These are phyloP conservation scores for Microdochium trichocladiopsis DNA, from an alignment of 2,329 filamentous ascomycete genomes.

Conservation along the genomic window DNA sequence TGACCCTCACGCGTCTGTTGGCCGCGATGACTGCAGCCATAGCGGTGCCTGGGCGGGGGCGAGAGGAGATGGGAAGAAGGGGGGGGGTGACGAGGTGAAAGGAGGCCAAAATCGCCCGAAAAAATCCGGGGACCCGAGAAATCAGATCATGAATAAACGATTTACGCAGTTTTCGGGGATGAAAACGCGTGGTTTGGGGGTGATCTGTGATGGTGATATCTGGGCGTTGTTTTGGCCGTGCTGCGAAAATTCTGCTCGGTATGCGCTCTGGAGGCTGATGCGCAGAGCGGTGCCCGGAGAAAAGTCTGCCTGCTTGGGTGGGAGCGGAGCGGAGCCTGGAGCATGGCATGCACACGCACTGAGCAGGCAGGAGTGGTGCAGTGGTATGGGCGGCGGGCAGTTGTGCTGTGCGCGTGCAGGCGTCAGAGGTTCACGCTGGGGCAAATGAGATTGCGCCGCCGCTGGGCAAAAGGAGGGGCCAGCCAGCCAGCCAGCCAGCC, in stretches of 20 bases:
- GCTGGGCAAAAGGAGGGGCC: too few relatives aligned
- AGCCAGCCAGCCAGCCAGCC: too few relatives aligned
- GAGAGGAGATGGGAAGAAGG: background rate
- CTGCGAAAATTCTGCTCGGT: background rate
- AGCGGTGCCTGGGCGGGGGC: slow-evolving; percentile 16
- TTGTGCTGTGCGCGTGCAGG: too few relatives aligned
- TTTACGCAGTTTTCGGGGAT: background rate
- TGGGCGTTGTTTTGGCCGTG: background rate
- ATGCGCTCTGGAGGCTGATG: background rate
- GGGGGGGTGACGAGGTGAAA: background rate
- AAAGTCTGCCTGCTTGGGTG: background rate
- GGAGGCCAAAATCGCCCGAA: slow-evolving; percentile 1
- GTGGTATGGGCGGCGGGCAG: too few relatives aligned
- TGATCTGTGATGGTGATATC: background rate
- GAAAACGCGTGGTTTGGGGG: background rate
- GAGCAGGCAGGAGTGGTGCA: too few relatives aligned
- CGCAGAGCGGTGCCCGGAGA: background rate
- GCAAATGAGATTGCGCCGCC: too few relatives aligned
- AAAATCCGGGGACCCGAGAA: background rate
- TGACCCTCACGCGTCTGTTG: slow-evolving; percentile 67
- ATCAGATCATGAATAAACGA: background rate
- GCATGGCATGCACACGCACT: background rate
- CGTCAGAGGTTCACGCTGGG: too few relatives aligned
- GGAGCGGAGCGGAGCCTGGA: background rate
- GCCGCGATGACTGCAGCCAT: slow-evolving; percentile 37